These are phyloP conservation scores for Alternaria brassicicola DNA, from an alignment of 2,329 filamentous ascomycete genomes.

Conservation along the genomic window DNA sequence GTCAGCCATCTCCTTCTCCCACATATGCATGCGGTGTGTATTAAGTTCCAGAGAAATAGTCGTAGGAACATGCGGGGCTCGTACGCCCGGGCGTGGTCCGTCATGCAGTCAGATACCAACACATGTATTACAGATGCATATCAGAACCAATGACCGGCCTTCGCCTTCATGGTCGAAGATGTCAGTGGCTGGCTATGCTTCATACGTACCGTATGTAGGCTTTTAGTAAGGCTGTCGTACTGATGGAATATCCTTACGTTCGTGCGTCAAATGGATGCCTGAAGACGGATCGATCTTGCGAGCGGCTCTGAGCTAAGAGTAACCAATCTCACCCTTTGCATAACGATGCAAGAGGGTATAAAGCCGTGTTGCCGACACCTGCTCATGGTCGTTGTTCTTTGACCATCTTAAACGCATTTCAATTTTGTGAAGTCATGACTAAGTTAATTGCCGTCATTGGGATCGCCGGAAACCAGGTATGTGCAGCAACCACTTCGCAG, in stretches of 20 bases:
- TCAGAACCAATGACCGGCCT: background rate
- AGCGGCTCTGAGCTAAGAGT: background rate
- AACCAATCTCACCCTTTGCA: background rate
- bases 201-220: background rate
- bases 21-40: background rate
- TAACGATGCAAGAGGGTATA: background rate
- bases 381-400: background rate
- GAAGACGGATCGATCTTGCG: too few species aligned
- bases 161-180: background rate
- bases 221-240: background rate
- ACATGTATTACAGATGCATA: background rate
- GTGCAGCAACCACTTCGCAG: background rate
- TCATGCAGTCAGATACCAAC: background rate
- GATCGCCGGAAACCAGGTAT: slow-evolving; percentile 27
- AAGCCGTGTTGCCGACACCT: background rate
- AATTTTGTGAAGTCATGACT: slow-evolving; percentile 2
- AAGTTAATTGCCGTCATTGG: slow-evolving; percentile 29
- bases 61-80: background rate
- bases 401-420: background rate
- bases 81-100: background rate
- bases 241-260: background rate
- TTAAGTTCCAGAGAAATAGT: background rate
- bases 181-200: background rate
- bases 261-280: background rate
- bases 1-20: background rate